phyloP scores from a whole-genome alignment of 1,284 basidiomycete species.

The Clitocybe nebularis region DNA sequence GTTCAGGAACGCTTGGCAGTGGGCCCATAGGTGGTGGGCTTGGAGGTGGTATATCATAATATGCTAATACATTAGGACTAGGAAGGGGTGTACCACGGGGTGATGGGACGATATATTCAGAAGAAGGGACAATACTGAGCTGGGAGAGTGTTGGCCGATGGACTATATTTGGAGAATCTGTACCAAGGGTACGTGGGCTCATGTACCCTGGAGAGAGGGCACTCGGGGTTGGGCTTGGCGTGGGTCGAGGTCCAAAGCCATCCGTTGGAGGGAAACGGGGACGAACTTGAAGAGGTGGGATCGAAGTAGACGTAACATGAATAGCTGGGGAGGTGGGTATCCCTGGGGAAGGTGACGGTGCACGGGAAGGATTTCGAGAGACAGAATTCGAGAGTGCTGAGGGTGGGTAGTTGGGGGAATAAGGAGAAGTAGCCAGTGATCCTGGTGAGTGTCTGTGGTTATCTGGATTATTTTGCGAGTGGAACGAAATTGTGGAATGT shows the following conservation, averaged over 20 bases:
- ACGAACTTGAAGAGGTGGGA: constrained; percentile 7
- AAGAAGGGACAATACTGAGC: constrained; percentile 23
- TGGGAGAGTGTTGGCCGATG: constrained; percentile 10
- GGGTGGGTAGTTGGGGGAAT: neutral
- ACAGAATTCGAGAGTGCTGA: constrained; percentile 9
- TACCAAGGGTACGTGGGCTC: neutral
- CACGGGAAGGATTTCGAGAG: constrained; percentile 14
- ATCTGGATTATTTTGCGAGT: neutral
- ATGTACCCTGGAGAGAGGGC: constrained; percentile 8
- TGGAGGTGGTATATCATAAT: constrained; percentile 53
- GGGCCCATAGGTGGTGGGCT: constrained; percentile 50
- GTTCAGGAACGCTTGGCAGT: constrained; percentile 35
- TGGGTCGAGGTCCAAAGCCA: constrained; percentile 13
- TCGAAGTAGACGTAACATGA: constrained; percentile 1
- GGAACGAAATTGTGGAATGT: neutral
- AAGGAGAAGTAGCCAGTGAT: neutral
- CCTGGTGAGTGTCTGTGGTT: constrained; percentile 1
- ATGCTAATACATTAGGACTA: constrained; percentile 38
- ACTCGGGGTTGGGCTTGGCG: constrained; percentile 2
- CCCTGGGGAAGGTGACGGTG: constrained; percentile 8
- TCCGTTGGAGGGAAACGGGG: constrained; percentile 15
- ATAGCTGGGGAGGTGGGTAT: neutral
- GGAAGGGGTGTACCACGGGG: constrained; percentile 17
- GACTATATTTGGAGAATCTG: neutral
- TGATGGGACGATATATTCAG: constrained; percentile 28